Percentiles rank a stretch among this genome's conserved stretches.
These are phyloP conservation scores for Solanum virginianum DNA, from an alignment of 257 asterid species.

Conservation along the genomic window DNA sequence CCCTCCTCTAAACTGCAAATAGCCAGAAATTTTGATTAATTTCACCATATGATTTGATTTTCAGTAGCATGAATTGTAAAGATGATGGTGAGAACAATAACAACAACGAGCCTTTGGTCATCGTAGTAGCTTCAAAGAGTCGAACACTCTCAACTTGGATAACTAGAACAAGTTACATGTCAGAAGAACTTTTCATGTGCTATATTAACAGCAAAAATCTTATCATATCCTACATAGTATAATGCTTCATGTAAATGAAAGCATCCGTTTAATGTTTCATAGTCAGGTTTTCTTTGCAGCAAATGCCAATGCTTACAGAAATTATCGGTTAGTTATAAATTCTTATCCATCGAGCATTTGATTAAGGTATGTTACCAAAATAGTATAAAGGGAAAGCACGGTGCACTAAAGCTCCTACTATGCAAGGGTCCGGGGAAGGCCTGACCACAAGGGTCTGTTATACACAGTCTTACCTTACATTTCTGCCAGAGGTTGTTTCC, in stretches of 20 bases:
- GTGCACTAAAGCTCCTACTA: no score
- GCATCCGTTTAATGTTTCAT: background rate
- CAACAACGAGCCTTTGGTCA: background rate
- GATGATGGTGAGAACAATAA: background rate
- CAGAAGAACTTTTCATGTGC: background rate
- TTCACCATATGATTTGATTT: background rate
- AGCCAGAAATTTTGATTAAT: background rate
- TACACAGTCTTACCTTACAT: no score
- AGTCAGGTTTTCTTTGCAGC: background rate
- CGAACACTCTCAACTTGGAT: background rate
- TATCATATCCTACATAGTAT: background rate
- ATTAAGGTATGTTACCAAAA: background rate
- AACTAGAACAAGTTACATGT: background rate
- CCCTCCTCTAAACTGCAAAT: slow-evolving; percentile 84
- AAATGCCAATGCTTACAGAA: background rate
- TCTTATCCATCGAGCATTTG: background rate
- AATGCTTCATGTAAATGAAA: background rate
- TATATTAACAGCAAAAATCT: background rate
- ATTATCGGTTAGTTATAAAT: background rate
- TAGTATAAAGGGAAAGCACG: background rate
- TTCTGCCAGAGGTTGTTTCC: no score
- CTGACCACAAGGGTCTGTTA: no score
- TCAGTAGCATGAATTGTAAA: background rate
- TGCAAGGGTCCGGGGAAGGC: no score
- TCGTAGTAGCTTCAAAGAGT: background rate